A percentile compares a stretch with the other conserved stretches of the same genome.
phyloP scores from a whole-genome alignment of 495 filamentous ascomycete genomes.

The Podospora anserina region DNA sequence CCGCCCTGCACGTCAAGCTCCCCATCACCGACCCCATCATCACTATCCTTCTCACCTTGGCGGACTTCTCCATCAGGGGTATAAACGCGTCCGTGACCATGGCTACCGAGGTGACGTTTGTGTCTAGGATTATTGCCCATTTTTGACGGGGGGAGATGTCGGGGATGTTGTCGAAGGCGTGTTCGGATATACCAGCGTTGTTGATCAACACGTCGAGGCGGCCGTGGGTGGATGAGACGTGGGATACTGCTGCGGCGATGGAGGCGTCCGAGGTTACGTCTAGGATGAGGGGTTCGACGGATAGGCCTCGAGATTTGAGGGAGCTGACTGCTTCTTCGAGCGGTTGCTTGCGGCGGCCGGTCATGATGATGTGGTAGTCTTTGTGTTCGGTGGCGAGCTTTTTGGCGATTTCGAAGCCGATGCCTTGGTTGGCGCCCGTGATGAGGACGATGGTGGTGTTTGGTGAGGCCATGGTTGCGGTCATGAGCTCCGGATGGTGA shows the following conservation, averaged over 20 bases:
- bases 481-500: background rate
- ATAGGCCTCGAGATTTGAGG: constrained; percentile 14
- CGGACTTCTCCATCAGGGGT: constrained; percentile 43
- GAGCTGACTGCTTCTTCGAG: constrained; percentile 24
- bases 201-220: constrained; percentile 53
- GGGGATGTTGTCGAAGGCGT: background rate
- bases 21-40: constrained; percentile 41
- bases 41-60: constrained; percentile 38
- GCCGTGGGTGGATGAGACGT: constrained; percentile 38
- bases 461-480: constrained; percentile 15
- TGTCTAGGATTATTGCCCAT: constrained; percentile 29
- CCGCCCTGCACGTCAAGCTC: constrained; percentile 23
- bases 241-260: constrained; percentile 40
- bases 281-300: constrained; percentile 26
- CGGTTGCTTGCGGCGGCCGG: constrained; percentile 24
- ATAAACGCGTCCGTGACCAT: constrained; percentile 43
- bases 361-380: constrained; percentile 43
- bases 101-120: constrained; percentile 42
- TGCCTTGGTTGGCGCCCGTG: constrained; percentile 50
- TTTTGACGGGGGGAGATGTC: background rate
- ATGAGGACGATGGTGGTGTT: constrained; percentile 40
- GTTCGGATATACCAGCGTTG: constrained; percentile 42
- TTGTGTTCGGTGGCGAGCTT: constrained; percentile 35
- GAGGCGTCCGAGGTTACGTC: constrained; percentile 55
- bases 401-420: constrained; percentile 44